These are phyloP conservation scores for Tritrichomonas musculus DNA, from an alignment of 208 protist genomes.

Conservation along the genomic window DNA sequence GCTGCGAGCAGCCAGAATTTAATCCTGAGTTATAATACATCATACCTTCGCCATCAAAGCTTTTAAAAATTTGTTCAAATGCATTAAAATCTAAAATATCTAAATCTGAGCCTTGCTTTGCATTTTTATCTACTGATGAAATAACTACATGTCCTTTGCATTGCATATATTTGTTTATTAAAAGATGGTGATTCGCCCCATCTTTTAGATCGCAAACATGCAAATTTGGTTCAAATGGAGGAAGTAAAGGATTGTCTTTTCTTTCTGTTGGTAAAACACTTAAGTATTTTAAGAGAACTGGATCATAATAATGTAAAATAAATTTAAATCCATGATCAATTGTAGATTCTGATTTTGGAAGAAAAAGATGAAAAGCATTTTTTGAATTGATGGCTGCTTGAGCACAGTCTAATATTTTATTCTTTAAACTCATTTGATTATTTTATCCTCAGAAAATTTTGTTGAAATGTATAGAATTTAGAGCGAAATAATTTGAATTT, in stretches of 20 bases:
- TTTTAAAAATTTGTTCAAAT: background rate
- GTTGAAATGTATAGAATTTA: too few species aligned
- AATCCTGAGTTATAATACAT: background rate
- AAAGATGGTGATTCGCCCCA: background rate
- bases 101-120: background rate
- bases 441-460: too few species aligned
- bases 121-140: background rate
- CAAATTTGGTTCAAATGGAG: background rate
- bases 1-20: background rate
- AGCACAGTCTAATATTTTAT: too few species aligned
- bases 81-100: background rate
- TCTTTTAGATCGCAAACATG: background rate
- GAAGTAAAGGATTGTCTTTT: background rate
- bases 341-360: too few species aligned
- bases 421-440: too few species aligned
- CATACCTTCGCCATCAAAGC: background rate
- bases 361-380: too few species aligned
- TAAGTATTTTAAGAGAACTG: background rate
- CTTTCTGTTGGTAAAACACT: background rate
- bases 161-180: conserved; percentile 28
- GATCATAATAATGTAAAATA: background rate
- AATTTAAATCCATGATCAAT: background rate
- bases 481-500: too few species aligned
- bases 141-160: background rate
- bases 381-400: too few species aligned